These are phyloP conservation scores for Trichophaea hybrida DNA, from an alignment of 2,329 filamentous ascomycete genomes.

Conservation along the genomic window DNA sequence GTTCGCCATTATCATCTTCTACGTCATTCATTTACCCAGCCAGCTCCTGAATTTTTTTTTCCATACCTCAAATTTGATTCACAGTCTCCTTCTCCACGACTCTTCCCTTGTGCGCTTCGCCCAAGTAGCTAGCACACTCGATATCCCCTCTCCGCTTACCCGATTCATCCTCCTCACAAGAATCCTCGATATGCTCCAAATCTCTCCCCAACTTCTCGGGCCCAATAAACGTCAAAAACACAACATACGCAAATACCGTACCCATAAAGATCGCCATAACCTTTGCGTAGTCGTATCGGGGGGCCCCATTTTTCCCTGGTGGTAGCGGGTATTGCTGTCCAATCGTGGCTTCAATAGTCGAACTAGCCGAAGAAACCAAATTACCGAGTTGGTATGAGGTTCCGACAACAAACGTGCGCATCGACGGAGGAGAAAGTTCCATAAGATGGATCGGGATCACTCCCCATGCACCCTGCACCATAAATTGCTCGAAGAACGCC, in stretches of 20 bases:
- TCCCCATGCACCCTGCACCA: conserved; percentile 51
- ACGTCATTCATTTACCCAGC: too few species aligned
- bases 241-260: conserved; percentile 55
- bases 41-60: too few species aligned
- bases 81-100: too few species aligned
- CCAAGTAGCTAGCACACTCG: too few species aligned
- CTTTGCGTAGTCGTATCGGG: conserved; percentile 59
- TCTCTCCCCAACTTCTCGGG: conserved; percentile 32
- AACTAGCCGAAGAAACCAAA: conserved; percentile 43
- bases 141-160: too few species aligned
- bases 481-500: conserved; percentile 49
- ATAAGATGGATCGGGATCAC: conserved; percentile 62
- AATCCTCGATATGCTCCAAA: conserved; percentile 5
- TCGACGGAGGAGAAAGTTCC: conserved; percentile 55
- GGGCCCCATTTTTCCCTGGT: conserved; percentile 35
- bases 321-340: conserved; percentile 61
- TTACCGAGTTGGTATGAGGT: conserved; percentile 66
- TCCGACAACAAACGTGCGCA: conserved; percentile 56
- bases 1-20: too few species aligned
- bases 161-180: background rate
- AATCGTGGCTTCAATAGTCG: conserved; percentile 47
- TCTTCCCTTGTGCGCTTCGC: too few species aligned
- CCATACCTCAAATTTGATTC: too few species aligned
- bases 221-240: conserved; percentile 48
- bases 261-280: conserved; percentile 89